phyloP scores from a whole-genome alignment of 805 yeast genomes.

The Schwanniomyces occidentalis region DNA sequence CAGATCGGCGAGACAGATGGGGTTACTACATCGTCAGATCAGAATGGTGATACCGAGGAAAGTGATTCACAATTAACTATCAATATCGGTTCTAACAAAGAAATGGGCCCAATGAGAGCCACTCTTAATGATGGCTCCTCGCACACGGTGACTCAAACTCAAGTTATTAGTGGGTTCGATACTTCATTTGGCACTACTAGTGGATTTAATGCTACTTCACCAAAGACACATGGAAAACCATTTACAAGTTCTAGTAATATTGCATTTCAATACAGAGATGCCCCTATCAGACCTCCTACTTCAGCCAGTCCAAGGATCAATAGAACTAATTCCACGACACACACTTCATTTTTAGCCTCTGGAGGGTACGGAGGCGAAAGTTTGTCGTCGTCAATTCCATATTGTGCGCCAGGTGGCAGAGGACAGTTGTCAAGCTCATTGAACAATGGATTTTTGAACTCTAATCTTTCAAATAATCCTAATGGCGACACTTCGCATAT shows the following conservation, averaged over 20 bases:
- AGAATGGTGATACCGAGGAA: too few species aligned
- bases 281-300: slow-evolving; percentile 21
- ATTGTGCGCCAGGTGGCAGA: slow-evolving; percentile 69
- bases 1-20: background rate
- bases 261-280: slow-evolving; percentile 17
- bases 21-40: too few species aligned
- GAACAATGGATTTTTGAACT: background rate
- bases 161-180: slow-evolving; percentile 9
- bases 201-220: slow-evolving; percentile 6
- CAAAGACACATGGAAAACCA: slow-evolving; percentile 2
- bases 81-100: too few species aligned
- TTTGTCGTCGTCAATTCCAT: slow-evolving; percentile 64
- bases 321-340: slow-evolving; percentile 40
- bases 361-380: slow-evolving; percentile 40
- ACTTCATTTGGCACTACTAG: slow-evolving; percentile 7
- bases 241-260: slow-evolving; percentile 9
- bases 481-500: slow-evolving; percentile 26
- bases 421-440: slow-evolving; percentile 11
- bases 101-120: too few species aligned
- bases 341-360: slow-evolving; percentile 36
- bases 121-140: background rate
- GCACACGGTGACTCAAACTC: background rate
- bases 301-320: slow-evolving; percentile 42
- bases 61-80: too few species aligned
- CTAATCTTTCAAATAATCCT: slow-evolving; percentile 1